Percentiles rank a stretch among this genome's conserved stretches.
Conservation (phyloP, 495 filamentous ascomycete species). For the Penicillium egyptiacum region DNA sequence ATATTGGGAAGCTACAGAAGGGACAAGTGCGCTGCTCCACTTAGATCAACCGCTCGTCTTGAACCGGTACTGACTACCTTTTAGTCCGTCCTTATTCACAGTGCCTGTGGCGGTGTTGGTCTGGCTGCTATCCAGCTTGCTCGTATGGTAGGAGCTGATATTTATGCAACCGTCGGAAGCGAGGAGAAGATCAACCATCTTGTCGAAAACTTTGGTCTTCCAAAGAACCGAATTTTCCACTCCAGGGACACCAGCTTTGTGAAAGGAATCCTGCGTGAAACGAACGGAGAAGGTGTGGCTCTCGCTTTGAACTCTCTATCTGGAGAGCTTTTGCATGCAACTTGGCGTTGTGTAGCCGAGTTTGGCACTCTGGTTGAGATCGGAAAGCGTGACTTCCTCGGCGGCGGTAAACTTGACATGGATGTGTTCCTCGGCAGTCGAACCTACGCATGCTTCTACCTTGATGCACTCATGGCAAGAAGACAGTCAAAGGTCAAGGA, state of each 20-base stretch:
- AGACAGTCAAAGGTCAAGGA: too few species aligned
- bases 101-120: conserved; percentile 27
- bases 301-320: neutral
- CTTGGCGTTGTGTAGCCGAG: neutral
- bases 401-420: conserved; percentile 7
- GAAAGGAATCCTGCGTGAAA: neutral
- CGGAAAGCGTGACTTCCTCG: conserved; percentile 26
- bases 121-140: conserved; percentile 21
- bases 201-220: neutral
- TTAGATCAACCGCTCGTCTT: neutral
- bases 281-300: neutral
- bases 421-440: too few species aligned
- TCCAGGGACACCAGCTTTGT: neutral
- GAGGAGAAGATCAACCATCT: neutral
- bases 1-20: neutral
- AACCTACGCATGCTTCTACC: too few species aligned
- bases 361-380: conserved; percentile 53
- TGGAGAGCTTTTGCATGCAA: neutral
- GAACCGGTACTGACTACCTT: neutral
- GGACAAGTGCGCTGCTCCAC: neutral
- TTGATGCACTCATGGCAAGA: too few species aligned
- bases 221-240: neutral
- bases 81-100: conserved; percentile 21
- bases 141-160: conserved; percentile 18
- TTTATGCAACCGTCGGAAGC: conserved; percentile 38